Base-by-base conservation (phyloP, 2,329 filamentous ascomycete genomes). In the Teratosphaeria epicoccoides region DNA sequence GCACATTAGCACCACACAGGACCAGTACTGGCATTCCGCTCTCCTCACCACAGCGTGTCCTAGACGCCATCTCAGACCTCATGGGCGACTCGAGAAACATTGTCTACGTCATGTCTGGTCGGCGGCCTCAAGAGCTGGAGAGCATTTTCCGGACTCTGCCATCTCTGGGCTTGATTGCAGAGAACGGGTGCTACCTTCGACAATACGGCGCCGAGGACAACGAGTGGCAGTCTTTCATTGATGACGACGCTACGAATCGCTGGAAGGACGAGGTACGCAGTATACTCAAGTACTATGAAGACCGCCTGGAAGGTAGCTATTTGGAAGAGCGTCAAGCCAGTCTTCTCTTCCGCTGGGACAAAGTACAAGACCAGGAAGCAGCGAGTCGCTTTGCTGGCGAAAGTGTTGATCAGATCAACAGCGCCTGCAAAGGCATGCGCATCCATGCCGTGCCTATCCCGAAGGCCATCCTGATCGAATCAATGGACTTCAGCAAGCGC, bases 351-450 rank as follows among this genome's bases (percentile, higher is more conserved):
- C 88, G 95, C 69, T 94, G 93, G 71, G 86, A 87, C 66, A 83
- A 83, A 49, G 84, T 86, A 1, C 85, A 88, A 51, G 88, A 96
- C 65, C 80, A 80, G 52, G 81, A 85, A 49, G 78, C 80, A 23
- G 90, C 90, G 0, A 77, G 80, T 52, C 83, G 88, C 20, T 85
- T 90, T 61, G 91, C 89, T 0, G 86, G 85, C 20, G 91, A 97
- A 66, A 95, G 89, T 63, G 88, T 88, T 0, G 90, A 87, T 56
- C 90, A 96, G 63, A 93, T 97, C 75, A 97, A 97, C 65, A 90
- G 95, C 64, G 87, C 88, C 0, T 95, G 89, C 66, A 84, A 88
- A 65, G 81, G 79, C 51, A 87, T 94, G 69, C 80, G 83, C 26
- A 85, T 97, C 4, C 88, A 89, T 63, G 91, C 91, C 4, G 80